Evolutionary conservation across 2,329 filamentous ascomycete species (phyloP).

Genomic region (Ophioceras dolichostomum): DNA sequence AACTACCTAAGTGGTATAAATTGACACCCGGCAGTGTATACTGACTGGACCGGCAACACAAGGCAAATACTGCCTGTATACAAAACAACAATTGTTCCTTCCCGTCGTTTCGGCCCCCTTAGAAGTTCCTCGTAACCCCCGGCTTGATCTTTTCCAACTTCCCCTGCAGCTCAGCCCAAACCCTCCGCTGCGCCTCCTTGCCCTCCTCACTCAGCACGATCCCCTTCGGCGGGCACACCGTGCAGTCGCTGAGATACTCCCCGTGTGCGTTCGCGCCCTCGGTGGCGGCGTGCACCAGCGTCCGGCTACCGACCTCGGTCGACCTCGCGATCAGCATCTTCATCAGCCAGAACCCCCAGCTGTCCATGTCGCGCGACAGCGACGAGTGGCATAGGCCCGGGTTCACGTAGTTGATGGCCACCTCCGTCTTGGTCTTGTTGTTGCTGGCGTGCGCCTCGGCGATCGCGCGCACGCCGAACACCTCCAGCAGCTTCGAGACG

Average conservation of each 20-base stretch:
- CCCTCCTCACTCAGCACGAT: slow-evolving; percentile 25
- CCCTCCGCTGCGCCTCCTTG: slow-evolving; percentile 17
- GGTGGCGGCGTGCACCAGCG: slow-evolving; percentile 16
- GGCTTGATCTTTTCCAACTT: slow-evolving; percentile 29
- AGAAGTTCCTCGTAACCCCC: slow-evolving; percentile 21
- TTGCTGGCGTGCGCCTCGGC: slow-evolving; percentile 8
- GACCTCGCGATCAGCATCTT: slow-evolving; percentile 23
- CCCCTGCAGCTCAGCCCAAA: slow-evolving; percentile 28
- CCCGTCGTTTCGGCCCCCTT: too few relatives aligned
- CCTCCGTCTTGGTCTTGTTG: not conserved
- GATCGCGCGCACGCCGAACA: slow-evolving; percentile 16
- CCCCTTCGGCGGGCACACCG: slow-evolving; percentile 12
- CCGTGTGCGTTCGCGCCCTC: slow-evolving; percentile 19
- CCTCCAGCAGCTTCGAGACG: slow-evolving; percentile 18
- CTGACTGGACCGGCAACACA: too few relatives aligned
- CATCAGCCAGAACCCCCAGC: slow-evolving; percentile 8
- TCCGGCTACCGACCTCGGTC: slow-evolving; percentile 29
- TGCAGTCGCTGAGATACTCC: slow-evolving; percentile 23
- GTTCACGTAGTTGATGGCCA: slow-evolving; percentile 26
- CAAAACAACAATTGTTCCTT: too few relatives aligned
- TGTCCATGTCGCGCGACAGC: slow-evolving; percentile 7
- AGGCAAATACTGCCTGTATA: too few relatives aligned
- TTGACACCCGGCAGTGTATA: too few relatives aligned
- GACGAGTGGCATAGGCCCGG: slow-evolving; percentile 27
- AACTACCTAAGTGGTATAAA: too few relatives aligned